Evolutionary conservation across 371 early-diverging fungal genomes (phyloP).

Genomic region (Rhizopus arrhizus): DNA sequence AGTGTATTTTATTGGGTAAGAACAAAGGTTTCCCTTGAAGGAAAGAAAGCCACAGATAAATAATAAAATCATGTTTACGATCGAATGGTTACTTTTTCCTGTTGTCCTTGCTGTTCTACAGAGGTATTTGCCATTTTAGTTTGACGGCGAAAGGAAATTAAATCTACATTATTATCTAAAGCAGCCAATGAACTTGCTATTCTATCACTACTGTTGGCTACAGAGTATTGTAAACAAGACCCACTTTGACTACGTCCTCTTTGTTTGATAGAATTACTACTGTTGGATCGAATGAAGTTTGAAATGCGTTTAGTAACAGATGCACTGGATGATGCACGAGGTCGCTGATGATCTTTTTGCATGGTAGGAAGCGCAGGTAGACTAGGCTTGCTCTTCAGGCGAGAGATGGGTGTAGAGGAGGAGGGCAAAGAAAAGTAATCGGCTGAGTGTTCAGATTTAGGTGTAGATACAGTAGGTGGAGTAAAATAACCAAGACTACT

Average conservation of each 20-base stretch:
- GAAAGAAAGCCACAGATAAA: no score
- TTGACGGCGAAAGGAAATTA: conserved; percentile 1
- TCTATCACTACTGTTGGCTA: neutral
- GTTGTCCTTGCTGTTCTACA: neutral
- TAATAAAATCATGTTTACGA: neutral
- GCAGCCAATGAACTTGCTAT: neutral
- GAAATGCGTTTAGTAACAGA: conserved; percentile 30
- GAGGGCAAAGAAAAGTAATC: conserved; percentile 12
- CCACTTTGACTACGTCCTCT: conserved; percentile 15
- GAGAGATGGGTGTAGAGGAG: conserved; percentile 18
- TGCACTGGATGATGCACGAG: conserved; percentile 27
- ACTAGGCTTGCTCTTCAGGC: conserved; percentile 24
- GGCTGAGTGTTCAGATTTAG: conserved; percentile 2
- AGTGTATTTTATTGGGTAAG: conserved; percentile 1
- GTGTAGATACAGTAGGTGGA: conserved; percentile 7
- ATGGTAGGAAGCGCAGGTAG: conserved; percentile 25
- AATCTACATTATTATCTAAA: neutral
- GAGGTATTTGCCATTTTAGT: neutral
- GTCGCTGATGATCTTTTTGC: conserved; percentile 3
- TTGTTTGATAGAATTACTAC: conserved; percentile 7
- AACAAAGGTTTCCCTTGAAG: neutral
- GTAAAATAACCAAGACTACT: conserved; percentile 1
- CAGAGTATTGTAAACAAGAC: conserved; percentile 11
- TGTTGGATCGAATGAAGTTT: conserved; percentile 26
- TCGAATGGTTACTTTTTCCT: conserved; percentile 4